Evolutionary conservation across 495 filamentous ascomycete species (phyloP), one percentile per base, ranked within the genome.

Genomic region (Penicillium parvum): DNA sequence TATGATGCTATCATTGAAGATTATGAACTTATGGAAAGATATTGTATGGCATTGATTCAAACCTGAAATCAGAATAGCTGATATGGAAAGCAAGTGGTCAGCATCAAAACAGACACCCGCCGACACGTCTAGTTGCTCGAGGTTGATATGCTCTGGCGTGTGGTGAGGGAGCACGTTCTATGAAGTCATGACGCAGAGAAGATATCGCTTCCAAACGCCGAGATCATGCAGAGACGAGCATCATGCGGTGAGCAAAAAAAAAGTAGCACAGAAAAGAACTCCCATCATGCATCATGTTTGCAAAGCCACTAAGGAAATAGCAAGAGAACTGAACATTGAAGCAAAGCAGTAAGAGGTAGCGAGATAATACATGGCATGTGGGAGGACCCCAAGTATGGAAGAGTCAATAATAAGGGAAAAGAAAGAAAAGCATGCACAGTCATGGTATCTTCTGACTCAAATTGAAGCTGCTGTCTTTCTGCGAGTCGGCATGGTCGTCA

Each of bases 201-300:
- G 12, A 6, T 15, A 30, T 22, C 7, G 12, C 34, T 16, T 23
- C 34, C 12, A 3, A 23, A 22, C 34, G 19, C 20, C 9, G 12
- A 37, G 9, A 12, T 14, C 22, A 41, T 26, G 27, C 32, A n/a
- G 29, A 43, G 25, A 32, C 26, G 32, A 16, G 22, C 12, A 42
- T 35, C 37, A 47, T 41, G 18, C 34, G 45, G 32, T 18, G 12
- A 22, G 8, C n/a, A 47, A 47, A 22, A 37, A 27, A 50, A 28
- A 37, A 47, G n/a, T n/a, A n/a, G n/a, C 16, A 30, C 28, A 30
- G 52, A 9, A 14, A 44, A 38, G 4, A 52, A 48, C 45, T 40
- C 49, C 56, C 27, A 7, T 32, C 10, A 48, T 53, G 52, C 43
- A 48, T 32, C 28, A 26, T n/a, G 44, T 42, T 33, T 37, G 33